Evolutionary conservation across 306 rosid genomes (phyloP), one percentile per base, ranked within the genome.

Genomic region (Biancaea sappan): DNA sequence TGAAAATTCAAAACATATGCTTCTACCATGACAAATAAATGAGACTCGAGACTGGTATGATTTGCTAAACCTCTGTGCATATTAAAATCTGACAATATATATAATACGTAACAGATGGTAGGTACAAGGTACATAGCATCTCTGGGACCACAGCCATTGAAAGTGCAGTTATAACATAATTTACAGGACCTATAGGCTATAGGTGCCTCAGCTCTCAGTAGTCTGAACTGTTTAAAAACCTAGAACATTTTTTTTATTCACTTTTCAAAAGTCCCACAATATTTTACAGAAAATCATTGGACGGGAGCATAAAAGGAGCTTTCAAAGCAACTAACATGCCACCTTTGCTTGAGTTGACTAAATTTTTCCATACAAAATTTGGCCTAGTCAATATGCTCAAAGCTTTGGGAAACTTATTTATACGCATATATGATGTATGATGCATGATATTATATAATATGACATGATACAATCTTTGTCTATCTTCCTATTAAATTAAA

Each of bases 61-160:
- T 73, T 73, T n/a, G 59, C 38, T 73, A 47, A 69, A 66, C 43
- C 44, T 76, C 70, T 54, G 53, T 61, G 74, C 60, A 80, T 76
- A 53, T 61, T 79, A 71, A 53, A 76, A 54, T 58, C 19, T 46
- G 56, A 80, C 34, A 48, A 44, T 48, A n/a, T 56, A 24, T 37
- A 12, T 6, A 69, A 35, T 48, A 46, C 69, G 40, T 47, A 3
- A 24, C 58, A 57, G 31, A 74, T 44, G 66, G 44, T 71, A 57
- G 76, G 68, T 75, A 83, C 60, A 60, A 60, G 80, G 81, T 79
- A 41, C 58, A 68, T 57, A 77, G 73, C 74, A 74, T 53, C 61
- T 13, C 1, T 4, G 82, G 84, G 85, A 82, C 86, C 83, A 80
- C 70, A 15, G 52, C 52, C 32, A 64, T 59, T 19, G 56, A 78